These are phyloP conservation scores for Sarcodon aspratus DNA, from an alignment of 768 basidiomycete species.

Conservation along the genomic window DNA sequence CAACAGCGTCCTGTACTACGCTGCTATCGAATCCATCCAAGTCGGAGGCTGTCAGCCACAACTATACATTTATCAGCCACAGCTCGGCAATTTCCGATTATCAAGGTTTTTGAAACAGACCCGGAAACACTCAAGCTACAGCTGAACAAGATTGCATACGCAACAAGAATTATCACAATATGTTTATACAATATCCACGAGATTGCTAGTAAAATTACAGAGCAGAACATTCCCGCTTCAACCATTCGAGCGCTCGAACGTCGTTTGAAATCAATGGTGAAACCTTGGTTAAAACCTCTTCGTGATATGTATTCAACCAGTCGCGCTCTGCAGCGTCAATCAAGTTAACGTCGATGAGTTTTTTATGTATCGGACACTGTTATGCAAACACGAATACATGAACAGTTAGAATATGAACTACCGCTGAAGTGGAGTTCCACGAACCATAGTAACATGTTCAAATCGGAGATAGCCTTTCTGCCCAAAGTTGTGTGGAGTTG, in stretches of 20 bases:
- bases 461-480: slow-evolving; percentile 76
- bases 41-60: too few species aligned
- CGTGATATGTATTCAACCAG: slow-evolving; percentile 85
- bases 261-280: slow-evolving; percentile 59
- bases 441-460: slow-evolving; percentile 81
- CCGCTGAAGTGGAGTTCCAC: slow-evolving; percentile 13
- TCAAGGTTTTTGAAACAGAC: too few species aligned
- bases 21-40: too few species aligned
- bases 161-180: too few species aligned
- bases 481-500: slow-evolving; percentile 71
- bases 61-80: too few species aligned
- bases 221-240: slow-evolving; percentile 43
- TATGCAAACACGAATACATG: not conserved
- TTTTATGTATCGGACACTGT: slow-evolving; percentile 81
- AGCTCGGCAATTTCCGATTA: too few species aligned
- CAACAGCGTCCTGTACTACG: too few species aligned
- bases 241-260: slow-evolving; percentile 46
- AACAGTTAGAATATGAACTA: not conserved
- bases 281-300: slow-evolving; percentile 62
- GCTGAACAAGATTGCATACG: too few species aligned
- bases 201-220: slow-evolving; percentile 8
- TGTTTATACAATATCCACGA: too few species aligned
- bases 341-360: slow-evolving; percentile 55
- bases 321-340: slow-evolving; percentile 54
- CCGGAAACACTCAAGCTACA: too few species aligned